phyloP scores from a whole-genome alignment of 805 yeast genomes.

The Pichia deserticola region DNA sequence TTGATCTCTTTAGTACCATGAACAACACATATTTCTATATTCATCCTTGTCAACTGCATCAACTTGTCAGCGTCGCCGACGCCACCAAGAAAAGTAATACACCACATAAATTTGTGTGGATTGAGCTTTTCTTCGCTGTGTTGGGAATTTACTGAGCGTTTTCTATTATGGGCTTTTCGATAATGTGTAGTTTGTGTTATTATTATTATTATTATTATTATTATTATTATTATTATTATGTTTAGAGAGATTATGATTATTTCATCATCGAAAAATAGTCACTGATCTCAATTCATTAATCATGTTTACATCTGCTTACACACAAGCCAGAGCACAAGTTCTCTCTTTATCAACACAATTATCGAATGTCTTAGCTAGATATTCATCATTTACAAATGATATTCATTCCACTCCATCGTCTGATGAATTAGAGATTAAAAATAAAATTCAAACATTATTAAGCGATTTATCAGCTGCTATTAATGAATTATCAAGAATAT shows the following conservation, averaged over 20 bases:
- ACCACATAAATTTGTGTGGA: slow-evolving; percentile 1
- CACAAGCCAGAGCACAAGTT: slow-evolving; percentile 61
- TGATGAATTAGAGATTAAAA: slow-evolving; percentile 40
- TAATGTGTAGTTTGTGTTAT: too few species aligned
- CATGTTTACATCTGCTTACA: slow-evolving; percentile 38
- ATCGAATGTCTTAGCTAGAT: slow-evolving; percentile 42
- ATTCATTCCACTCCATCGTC: slow-evolving; percentile 34
- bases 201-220: too few species aligned
- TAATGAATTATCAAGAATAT: slow-evolving; percentile 41
- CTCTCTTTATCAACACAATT: slow-evolving; percentile 67
- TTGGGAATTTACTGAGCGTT: not conserved
- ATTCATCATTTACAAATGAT: slow-evolving; percentile 45
- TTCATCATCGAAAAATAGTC: too few species aligned
- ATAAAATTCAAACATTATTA: slow-evolving; percentile 45
- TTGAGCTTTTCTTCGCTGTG: not conserved
- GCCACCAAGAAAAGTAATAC: not conserved
- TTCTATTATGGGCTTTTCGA: too few species aligned
- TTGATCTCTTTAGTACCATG: too few species aligned
- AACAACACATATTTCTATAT: not conserved
- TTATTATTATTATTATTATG: too few species aligned
- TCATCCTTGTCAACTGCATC: slow-evolving; percentile 14
- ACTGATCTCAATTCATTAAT: not conserved
- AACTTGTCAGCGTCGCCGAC: not conserved
- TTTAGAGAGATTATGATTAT: too few species aligned
- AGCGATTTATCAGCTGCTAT: slow-evolving; percentile 46